A percentile compares a stretch with the other conserved stretches of the same genome.
These are phyloP conservation scores for Emericellopsis terricola DNA, from an alignment of 495 filamentous ascomycete species.

Conservation along the genomic window DNA sequence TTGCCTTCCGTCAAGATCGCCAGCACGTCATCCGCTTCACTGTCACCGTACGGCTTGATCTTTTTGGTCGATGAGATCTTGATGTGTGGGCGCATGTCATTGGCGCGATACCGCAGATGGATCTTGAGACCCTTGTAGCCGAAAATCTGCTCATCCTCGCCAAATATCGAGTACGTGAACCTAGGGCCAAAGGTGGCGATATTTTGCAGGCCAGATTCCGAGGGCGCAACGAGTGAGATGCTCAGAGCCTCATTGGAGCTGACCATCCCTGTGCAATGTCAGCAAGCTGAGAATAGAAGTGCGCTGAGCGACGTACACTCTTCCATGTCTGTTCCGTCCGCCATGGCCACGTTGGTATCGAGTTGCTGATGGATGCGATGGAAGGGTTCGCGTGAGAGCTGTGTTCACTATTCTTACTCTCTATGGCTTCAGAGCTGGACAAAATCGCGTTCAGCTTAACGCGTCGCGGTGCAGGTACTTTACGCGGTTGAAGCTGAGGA, in stretches of 20 bases:
- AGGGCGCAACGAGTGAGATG: constrained; percentile 48
- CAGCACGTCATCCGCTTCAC: constrained; percentile 46
- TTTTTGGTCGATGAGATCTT: constrained; percentile 53
- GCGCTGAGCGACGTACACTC: not conserved
- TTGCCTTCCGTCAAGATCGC: constrained; percentile 42
- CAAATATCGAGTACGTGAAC: constrained; percentile 86
- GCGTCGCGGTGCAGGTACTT: not conserved
- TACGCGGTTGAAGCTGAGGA: not conserved
- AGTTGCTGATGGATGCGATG: not conserved
- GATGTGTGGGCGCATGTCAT: constrained; percentile 62
- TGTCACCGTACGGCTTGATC: constrained; percentile 55
- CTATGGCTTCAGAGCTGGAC: no score
- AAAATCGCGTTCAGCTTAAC: not conserved
- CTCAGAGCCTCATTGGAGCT: constrained; percentile 57
- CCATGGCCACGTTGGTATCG: not conserved
- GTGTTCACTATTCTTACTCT: no score
- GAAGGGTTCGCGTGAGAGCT: not conserved
- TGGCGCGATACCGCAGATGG: constrained; percentile 58
- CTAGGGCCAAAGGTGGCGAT: constrained; percentile 57
- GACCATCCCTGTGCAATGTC: constrained; percentile 42
- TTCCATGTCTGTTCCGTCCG: not conserved
- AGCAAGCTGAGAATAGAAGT: not conserved
- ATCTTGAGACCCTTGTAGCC: constrained; percentile 71
- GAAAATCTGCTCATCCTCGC: constrained; percentile 76
- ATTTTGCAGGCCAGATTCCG: constrained; percentile 33